These are phyloP conservation scores for Anthoceros angustus DNA, from an alignment of 225 moss, liverwort and hornwort genomes.

Conservation along the genomic window DNA sequence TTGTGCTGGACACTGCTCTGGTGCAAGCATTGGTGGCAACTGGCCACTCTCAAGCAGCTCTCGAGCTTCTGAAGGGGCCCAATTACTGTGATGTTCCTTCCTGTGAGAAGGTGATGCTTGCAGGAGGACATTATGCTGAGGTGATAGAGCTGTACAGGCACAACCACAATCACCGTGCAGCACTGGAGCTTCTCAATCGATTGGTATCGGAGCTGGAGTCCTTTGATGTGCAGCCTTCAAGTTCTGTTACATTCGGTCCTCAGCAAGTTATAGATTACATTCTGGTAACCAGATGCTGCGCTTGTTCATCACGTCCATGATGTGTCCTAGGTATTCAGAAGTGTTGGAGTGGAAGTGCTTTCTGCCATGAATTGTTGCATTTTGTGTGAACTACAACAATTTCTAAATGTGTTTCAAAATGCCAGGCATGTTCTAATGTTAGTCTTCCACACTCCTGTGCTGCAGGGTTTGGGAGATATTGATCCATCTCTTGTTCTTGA, in stretches of 20 bases:
- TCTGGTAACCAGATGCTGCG: constrained; percentile 26
- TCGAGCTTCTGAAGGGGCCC: constrained; percentile 60
- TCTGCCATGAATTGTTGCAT: no score
- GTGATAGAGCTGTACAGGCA: constrained; percentile 74
- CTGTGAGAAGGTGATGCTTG: constrained; percentile 71
- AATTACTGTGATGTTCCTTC: constrained; percentile 80
- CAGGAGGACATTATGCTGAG: constrained; percentile 73
- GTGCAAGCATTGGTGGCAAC: constrained; percentile 68
- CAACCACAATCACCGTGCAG: constrained; percentile 57
- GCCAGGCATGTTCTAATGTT: no score
- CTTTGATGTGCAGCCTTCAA: constrained; percentile 37
- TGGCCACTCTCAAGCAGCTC: constrained; percentile 44
- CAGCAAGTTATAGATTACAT: constrained; percentile 63
- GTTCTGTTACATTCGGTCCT: constrained; percentile 43
- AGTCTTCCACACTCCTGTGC: not conserved
- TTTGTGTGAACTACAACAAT: no score
- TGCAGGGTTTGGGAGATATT: constrained; percentile 46
- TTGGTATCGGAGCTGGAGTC: constrained; percentile 63
- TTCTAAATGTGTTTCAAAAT: no score
- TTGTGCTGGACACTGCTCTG: constrained; percentile 75
- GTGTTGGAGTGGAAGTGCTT: no score
- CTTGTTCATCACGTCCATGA: not conserved
- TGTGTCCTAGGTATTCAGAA: not conserved
- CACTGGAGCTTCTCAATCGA: constrained; percentile 61
- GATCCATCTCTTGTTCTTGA: constrained; percentile 70